Percentiles rank a stretch among this genome's conserved stretches.
Evolutionary conservation across 805 yeast genomes (phyloP).

Genomic region (Grigorovia jiainica): DNA sequence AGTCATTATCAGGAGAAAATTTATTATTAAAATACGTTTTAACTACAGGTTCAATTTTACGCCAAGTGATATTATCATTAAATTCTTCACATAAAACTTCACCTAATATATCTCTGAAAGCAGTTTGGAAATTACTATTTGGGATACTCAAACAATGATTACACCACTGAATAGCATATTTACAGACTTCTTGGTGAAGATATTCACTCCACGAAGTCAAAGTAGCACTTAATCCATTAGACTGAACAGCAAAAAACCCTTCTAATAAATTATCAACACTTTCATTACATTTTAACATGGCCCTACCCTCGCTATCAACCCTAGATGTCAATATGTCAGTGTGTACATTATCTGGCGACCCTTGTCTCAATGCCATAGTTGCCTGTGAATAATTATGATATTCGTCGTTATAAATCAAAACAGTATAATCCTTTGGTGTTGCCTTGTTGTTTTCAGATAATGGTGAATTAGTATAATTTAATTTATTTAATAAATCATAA

Average conservation of each 20-base stretch:
- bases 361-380: slow-evolving; percentile 35
- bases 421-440: slow-evolving; percentile 30
- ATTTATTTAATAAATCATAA: slow-evolving; percentile 13
- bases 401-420: slow-evolving; percentile 75
- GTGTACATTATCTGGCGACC: slow-evolving; percentile 28
- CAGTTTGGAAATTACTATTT: slow-evolving; percentile 30
- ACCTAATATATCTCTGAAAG: slow-evolving; percentile 35
- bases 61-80: slow-evolving; percentile 8
- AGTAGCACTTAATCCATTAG: slow-evolving; percentile 47
- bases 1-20: slow-evolving; percentile 11
- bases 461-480: slow-evolving; percentile 7
- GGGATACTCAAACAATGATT: slow-evolving; percentile 32
- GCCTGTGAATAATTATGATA: slow-evolving; percentile 54
- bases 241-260: slow-evolving; percentile 33
- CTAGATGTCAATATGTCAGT: slow-evolving; percentile 30
- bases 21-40: slow-evolving; percentile 17
- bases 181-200: slow-evolving; percentile 38
- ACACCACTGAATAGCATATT: slow-evolving; percentile 44
- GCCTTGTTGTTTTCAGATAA: neutral
- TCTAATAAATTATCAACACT: slow-evolving; percentile 22
- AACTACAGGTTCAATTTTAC: slow-evolving; percentile 19
- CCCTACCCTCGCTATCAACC: slow-evolving; percentile 43
- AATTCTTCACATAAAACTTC: slow-evolving; percentile 32
- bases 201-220: slow-evolving; percentile 43
- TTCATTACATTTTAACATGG: slow-evolving; percentile 33